Evolutionary conservation across 1,284 basidiomycete genomes (phyloP), one percentile per base, ranked within the genome.

Genomic region (Cerioporus squamosus): DNA sequence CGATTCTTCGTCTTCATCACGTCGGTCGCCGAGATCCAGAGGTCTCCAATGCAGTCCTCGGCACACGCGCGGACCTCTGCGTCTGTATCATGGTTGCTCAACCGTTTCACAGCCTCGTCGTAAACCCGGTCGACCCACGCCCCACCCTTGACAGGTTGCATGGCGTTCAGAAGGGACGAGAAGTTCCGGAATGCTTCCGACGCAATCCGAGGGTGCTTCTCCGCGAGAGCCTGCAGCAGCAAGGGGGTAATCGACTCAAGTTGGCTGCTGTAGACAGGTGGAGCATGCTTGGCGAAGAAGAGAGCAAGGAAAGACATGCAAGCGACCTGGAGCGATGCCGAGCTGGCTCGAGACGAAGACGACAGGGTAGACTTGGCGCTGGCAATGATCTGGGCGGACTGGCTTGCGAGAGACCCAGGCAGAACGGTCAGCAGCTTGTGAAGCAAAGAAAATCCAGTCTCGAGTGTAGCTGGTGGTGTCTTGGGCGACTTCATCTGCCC

Each of bases 11-110:
- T 70, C 65, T 72, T 81, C 44, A 88, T 77, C 17, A 86, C 77
- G 51, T 95, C 93, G 0, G 91, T 90, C 10, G 94, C 93, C 63
- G 88, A 88, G 38, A 94, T 84, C 82, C 98, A 91, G 5, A 98
- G 76, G 68, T 94, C 90, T 1, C 91, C 94, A 38, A 98, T 83
- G 44, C 86, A 88, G 33, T 90, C 86, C 67, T 98, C 90, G 0
- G 94, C 94, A 62, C 85, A 87, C 38, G 86, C 83, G 42, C 94
- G 87, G 33, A 99, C 94, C 64, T 98, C 95, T 12, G 93, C 88
- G 72, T 98, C 97, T 4, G 95, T 94, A 62, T 94, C 92, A 59
- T 91, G 84, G 51, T 86, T 91, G 50, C 79, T 84, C 40, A 99
- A 77, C 38, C 94, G 82, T 20, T 77, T 73, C 2, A 91, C 78